Conservation (phyloP, 2,329 filamentous ascomycete genomes). For the Dothideomycetes sp. region DNA sequence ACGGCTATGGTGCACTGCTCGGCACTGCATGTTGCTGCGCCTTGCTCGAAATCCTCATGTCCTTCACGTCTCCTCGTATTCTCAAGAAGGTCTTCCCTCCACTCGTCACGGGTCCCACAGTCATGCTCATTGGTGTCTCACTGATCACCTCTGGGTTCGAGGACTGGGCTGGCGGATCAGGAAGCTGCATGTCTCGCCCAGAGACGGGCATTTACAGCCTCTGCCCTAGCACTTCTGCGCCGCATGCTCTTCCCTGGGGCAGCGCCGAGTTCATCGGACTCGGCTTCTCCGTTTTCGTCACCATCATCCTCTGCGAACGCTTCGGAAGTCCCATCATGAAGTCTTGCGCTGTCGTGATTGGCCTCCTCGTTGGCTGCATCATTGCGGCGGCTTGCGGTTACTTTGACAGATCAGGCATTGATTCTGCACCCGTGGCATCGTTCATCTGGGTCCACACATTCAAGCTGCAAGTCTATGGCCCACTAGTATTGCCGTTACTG, state of each 20-base stretch:
- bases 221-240: slow-evolving; percentile 58
- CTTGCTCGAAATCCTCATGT: slow-evolving; percentile 58
- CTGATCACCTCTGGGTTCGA: slow-evolving; percentile 62
- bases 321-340: slow-evolving; percentile 82
- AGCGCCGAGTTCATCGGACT: slow-evolving; percentile 67
- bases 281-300: slow-evolving; percentile 69
- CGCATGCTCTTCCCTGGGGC: slow-evolving; percentile 65
- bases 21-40: slow-evolving; percentile 47
- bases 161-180: slow-evolving; percentile 68
- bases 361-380: slow-evolving; percentile 60
- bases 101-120: slow-evolving; percentile 58
- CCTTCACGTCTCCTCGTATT: slow-evolving; percentile 58
- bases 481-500: slow-evolving; percentile 61
- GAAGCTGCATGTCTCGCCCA: slow-evolving; percentile 39
- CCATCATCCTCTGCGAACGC: slow-evolving; percentile 69
- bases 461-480: slow-evolving; percentile 58
- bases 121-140: slow-evolving; percentile 61
- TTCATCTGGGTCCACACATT: slow-evolving; percentile 77
- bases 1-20: slow-evolving; percentile 64
- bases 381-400: slow-evolving; percentile 70
- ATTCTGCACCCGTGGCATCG: slow-evolving; percentile 56
- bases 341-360: slow-evolving; percentile 63
- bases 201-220: slow-evolving; percentile 44
- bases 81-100: slow-evolving; percentile 69
- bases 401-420: slow-evolving; percentile 61